A percentile compares a stretch with the other conserved stretches of the same genome.
Conservation (phyloP, 1,139 yeast genomes). For the Sugiyamaella grinbergsii region DNA sequence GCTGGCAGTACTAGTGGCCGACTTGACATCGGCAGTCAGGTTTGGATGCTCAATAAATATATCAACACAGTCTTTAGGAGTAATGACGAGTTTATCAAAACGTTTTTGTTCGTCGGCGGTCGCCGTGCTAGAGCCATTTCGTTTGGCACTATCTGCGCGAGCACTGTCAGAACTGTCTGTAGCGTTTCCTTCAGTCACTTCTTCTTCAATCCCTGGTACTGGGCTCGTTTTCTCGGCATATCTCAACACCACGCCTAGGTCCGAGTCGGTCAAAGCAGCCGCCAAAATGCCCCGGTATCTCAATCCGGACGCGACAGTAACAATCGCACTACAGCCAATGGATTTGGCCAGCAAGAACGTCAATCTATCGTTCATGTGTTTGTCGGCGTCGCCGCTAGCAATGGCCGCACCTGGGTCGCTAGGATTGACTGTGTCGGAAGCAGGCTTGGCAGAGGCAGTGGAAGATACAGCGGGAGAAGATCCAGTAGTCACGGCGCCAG, state of each 20-base stretch:
- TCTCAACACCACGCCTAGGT: constrained; percentile 56
- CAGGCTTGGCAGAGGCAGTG: not conserved
- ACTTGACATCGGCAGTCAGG: constrained; percentile 36
- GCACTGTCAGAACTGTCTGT: not conserved
- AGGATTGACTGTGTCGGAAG: not conserved
- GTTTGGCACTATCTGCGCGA: constrained; percentile 30
- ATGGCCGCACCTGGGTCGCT: not conserved
- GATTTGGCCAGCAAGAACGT: constrained; percentile 55
- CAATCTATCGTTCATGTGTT: constrained; percentile 53
- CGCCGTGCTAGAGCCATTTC: constrained; percentile 1
- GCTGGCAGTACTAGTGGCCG: constrained; percentile 17
- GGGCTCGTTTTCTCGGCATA: constrained; percentile 50
- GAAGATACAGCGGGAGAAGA: not conserved
- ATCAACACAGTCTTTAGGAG: constrained; percentile 65
- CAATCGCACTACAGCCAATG: constrained; percentile 57
- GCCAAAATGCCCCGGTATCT: constrained; percentile 61
- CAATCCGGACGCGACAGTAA: constrained; percentile 65
- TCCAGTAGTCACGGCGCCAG: not conserved
- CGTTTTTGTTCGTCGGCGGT: constrained; percentile 41
- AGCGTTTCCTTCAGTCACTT: constrained; percentile 31
- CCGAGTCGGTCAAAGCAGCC: constrained; percentile 48
- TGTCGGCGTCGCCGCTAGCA: constrained; percentile 19
- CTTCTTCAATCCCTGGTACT: constrained; percentile 45
- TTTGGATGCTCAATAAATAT: constrained; percentile 54
- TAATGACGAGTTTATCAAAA: constrained; percentile 54